Percentiles rank a stretch among this genome's conserved stretches.
Conservation (phyloP, 495 filamentous ascomycete species). For the Penicillium malachiteum region DNA sequence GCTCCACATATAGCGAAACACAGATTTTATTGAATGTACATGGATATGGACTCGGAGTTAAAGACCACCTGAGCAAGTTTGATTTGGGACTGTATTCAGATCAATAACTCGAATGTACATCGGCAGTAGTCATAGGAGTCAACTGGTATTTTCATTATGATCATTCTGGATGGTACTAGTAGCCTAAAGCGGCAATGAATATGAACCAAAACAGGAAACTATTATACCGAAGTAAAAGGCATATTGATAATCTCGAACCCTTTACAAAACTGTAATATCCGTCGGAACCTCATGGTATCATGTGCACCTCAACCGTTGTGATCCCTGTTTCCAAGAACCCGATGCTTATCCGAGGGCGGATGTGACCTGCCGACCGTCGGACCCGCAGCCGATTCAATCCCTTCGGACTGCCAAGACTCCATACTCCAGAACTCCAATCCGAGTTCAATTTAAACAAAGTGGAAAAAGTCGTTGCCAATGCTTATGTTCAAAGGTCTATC, state of each 20-base stretch:
- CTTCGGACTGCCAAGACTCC: not conserved
- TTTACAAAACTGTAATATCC: not conserved
- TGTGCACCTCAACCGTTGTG: not conserved
- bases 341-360: constrained; percentile 2
- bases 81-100: no score
- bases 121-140: no score
- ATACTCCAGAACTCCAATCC: not conserved
- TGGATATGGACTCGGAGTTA: no score
- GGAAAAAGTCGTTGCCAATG: no score
- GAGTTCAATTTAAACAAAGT: not conserved
- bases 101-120: no score
- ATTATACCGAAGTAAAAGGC: not conserved
- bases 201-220: not conserved
- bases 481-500: not conserved
- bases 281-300: not conserved
- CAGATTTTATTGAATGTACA: no score
- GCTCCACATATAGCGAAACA: no score
- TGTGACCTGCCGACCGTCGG: constrained; percentile 33
- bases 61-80: no score
- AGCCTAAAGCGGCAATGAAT: not conserved
- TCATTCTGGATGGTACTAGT: not conserved
- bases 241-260: not conserved
- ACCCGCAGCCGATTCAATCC: constrained; percentile 16
- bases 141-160: not conserved
- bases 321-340: not conserved